Percentiles rank a stretch among this genome's conserved stretches.
Conservation (phyloP, 2,329 filamentous ascomycete genomes). For the Hymenoscyphus fructigenus region DNA sequence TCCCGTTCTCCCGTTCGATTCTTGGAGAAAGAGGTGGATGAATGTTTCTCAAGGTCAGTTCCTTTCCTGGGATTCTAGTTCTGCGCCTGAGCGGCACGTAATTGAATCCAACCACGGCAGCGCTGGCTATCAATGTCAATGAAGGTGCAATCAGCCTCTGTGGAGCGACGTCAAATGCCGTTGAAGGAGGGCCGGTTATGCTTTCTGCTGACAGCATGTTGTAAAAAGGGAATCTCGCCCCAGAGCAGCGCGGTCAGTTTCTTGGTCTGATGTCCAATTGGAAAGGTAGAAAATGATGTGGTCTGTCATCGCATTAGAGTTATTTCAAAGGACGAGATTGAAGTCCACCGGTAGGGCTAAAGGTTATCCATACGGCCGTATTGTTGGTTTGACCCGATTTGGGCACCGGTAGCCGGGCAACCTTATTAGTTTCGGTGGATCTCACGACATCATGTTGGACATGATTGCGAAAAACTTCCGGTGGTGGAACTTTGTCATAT, state of each 20-base stretch:
- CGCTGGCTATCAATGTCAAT: too few relatives aligned
- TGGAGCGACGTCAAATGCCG: not conserved
- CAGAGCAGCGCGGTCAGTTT: too few relatives aligned
- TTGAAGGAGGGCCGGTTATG: not conserved
- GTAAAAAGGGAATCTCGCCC: too few relatives aligned
- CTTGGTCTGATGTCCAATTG: too few relatives aligned
- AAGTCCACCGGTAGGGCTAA: not conserved
- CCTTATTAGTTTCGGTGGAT: not conserved
- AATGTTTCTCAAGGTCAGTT: not conserved
- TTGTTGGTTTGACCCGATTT: not conserved
- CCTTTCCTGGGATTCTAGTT: not conserved
- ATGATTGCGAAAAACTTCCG: not conserved
- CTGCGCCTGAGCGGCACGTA: not conserved
- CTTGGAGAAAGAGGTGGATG: not conserved
- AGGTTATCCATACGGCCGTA: not conserved
- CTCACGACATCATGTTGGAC: not conserved
- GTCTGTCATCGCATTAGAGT: constrained; percentile 18
- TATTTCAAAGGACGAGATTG: constrained; percentile 11
- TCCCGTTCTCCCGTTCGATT: not conserved
- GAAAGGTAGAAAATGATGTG: not conserved
- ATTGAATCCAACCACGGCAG: not conserved
- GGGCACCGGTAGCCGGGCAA: not conserved
- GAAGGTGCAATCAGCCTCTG: too few relatives aligned
- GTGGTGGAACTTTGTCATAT: not conserved
- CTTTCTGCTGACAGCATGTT: not conserved